Percentiles rank a stretch among this genome's conserved stretches.
Conservation (phyloP, 148 eudicot species). For the Rhododendron kiyosumense region DNA sequence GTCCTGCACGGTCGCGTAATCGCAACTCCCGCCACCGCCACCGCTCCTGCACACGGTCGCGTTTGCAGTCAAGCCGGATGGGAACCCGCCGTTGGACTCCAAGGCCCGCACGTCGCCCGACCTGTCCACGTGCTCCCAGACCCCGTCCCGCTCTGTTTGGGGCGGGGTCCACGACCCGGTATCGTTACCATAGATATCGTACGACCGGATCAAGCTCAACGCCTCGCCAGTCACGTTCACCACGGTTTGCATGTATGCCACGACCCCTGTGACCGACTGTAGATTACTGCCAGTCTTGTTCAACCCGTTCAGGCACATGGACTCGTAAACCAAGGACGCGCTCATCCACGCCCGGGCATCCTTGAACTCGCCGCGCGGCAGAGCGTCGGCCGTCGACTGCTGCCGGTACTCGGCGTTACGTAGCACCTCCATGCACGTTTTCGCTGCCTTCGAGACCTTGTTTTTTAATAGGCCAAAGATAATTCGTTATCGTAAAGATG, state of each 20-base stretch:
- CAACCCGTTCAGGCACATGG: slow-evolving; percentile 66
- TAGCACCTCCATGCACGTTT: slow-evolving; percentile 45
- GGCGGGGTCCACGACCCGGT: slow-evolving; percentile 47
- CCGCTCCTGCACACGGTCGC: slow-evolving; percentile 58
- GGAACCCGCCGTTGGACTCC: slow-evolving; percentile 25
- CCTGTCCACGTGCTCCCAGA: slow-evolving; percentile 45
- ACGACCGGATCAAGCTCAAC: slow-evolving; percentile 47
- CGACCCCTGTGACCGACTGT: slow-evolving; percentile 25
- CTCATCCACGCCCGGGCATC: slow-evolving; percentile 67
- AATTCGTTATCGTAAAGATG: too few species aligned
- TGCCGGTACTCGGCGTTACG: slow-evolving; percentile 33
- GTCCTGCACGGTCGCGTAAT: slow-evolving; percentile 44
- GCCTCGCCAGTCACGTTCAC: slow-evolving; percentile 45
- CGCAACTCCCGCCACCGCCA: slow-evolving; percentile 16
- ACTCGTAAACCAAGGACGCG: slow-evolving; percentile 59
- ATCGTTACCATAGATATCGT: slow-evolving; percentile 40
- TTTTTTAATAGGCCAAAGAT: too few species aligned
- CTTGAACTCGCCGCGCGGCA: slow-evolving; percentile 31
- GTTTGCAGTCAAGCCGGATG: slow-evolving; percentile 23
- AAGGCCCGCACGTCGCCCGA: not conserved
- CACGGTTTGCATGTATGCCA: slow-evolving; percentile 38
- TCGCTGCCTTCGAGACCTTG: slow-evolving; percentile 31
- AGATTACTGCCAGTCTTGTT: slow-evolving; percentile 46
- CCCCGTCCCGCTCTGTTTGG: slow-evolving; percentile 65
- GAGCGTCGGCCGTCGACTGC: slow-evolving; percentile 8